Base-by-base conservation (phyloP, 768 basidiomycete genomes). In the Termitomyces titanicus region DNA sequence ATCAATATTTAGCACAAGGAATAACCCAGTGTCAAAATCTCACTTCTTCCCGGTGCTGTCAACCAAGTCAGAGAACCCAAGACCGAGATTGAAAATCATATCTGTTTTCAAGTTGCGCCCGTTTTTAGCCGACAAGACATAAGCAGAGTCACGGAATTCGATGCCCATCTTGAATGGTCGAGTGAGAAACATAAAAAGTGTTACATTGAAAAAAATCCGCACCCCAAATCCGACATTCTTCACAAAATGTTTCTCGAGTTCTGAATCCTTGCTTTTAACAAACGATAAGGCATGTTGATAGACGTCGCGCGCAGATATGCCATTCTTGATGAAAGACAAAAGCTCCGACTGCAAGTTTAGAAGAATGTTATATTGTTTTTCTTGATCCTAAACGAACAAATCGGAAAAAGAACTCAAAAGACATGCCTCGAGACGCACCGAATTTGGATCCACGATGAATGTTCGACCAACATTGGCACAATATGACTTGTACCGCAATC, bases 151-250 rank as follows among this genome's bases (percentile, higher is more conserved):
- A 39, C 94, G 85, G 73, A 95, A 98, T 69, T 99, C 96, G 66
- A 98, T 84, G 6, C 96, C 96, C 69, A 87, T 98, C 95, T 98
- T 62, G 1, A 22, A 53, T 15, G 22, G 18, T 37, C 25, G 15
- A 37, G 18, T 39, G 31, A 45, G 27, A 39, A 53, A 20, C 15
- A 39, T 25, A 51, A 46, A 25, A 31, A 43, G 51, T 27, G 54
- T n/a, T n/a, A 35, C 44, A 29, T 46, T 7, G 39, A 34, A 10
- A 29, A 38, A 27, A 29, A 35, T 42, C 54, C 87, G 63, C 68
- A 96, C 94, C 22, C 86, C 89, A 66, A 94, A 95, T 2, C 96
- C 96, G 50, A 95, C 74, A 58, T 83, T 92, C 75, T 97, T 99
- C 31, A 86, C 84, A 56, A 98, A 90, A 64, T 88, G 68, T 63